These are phyloP conservation scores for Pyrenochaeta sp. DNA, from an alignment of 2,329 filamentous ascomycete species.

Conservation along the genomic window DNA sequence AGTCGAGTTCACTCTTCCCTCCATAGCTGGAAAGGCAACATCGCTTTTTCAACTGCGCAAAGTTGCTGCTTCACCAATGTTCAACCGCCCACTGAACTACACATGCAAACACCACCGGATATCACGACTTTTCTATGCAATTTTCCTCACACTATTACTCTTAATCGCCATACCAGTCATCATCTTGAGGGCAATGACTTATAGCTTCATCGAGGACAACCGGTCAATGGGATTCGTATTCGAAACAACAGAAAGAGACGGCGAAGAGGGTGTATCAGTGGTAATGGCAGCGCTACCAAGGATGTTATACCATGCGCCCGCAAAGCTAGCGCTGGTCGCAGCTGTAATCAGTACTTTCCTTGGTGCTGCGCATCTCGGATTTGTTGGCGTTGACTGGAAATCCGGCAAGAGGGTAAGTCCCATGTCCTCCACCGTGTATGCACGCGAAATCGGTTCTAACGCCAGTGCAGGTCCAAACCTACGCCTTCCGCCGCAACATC, in stretches of 20 bases:
- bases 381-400: constrained; percentile 36
- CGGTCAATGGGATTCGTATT: constrained; percentile 39
- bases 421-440: too few species aligned
- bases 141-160: constrained; percentile 27
- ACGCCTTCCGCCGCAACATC: constrained; percentile 43
- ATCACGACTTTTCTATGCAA: constrained; percentile 26
- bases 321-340: constrained; percentile 36
- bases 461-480: constrained; percentile 35
- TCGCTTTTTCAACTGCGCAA: constrained; percentile 20
- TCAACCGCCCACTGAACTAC: constrained; percentile 16
- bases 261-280: constrained; percentile 11
- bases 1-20: constrained; percentile 12
- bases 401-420: constrained; percentile 32
- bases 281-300: constrained; percentile 40
- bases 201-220: constrained; percentile 45
- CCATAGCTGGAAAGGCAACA: constrained; percentile 16
- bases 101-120: constrained; percentile 25
- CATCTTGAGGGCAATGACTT: constrained; percentile 36
- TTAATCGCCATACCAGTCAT: constrained; percentile 29
- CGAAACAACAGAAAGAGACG: constrained; percentile 19
- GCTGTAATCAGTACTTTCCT: constrained; percentile 31
- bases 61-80: constrained; percentile 7
- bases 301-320: constrained; percentile 32
- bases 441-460: constrained; percentile 5
- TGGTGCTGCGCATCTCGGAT: constrained; percentile 26